Percentiles rank a stretch among this genome's conserved stretches.
Conservation (phyloP, 257 asterid species). For the Haberlea rhodopensis region DNA sequence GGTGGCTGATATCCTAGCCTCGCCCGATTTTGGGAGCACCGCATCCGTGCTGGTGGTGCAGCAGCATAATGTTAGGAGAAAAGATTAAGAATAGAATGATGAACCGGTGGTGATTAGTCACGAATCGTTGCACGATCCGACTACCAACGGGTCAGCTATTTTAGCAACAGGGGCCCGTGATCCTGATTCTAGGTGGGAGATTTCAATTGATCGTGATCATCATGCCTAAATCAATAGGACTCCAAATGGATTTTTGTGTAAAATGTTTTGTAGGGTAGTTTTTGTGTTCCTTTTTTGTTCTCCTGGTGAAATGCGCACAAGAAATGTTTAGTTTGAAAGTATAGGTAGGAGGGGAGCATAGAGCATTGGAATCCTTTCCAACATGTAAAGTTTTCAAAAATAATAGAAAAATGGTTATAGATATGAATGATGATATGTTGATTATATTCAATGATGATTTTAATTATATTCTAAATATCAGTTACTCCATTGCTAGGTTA, state of each 20-base stretch:
- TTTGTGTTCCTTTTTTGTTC: no score
- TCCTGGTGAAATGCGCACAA: not conserved
- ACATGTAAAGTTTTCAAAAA: no score
- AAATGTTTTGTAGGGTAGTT: no score
- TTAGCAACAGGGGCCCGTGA: constrained; percentile 7
- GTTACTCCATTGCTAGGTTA: no score
- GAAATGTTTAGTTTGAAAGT: no score
- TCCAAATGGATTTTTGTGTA: not conserved
- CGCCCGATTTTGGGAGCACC: constrained; percentile 49
- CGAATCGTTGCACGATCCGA: constrained; percentile 29
- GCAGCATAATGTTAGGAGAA: constrained; percentile 57
- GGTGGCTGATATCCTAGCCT: constrained; percentile 69
- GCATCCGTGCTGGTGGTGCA: constrained; percentile 81
- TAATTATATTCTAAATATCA: no score
- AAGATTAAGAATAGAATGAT: constrained; percentile 36
- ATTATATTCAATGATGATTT: no score
- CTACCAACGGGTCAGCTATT: not conserved
- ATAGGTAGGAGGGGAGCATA: not conserved
- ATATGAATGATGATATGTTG: no score
- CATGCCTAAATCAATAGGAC: not conserved
- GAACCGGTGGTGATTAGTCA: constrained; percentile 39
- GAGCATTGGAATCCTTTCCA: no score
- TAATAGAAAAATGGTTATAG: no score
- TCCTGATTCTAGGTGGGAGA: constrained; percentile 28
- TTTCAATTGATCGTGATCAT: constrained; percentile 28